Percentiles rank a stretch among this genome's conserved stretches.
Conservation (phyloP, 768 basidiomycete species). For the Mycena vulgaris region DNA sequence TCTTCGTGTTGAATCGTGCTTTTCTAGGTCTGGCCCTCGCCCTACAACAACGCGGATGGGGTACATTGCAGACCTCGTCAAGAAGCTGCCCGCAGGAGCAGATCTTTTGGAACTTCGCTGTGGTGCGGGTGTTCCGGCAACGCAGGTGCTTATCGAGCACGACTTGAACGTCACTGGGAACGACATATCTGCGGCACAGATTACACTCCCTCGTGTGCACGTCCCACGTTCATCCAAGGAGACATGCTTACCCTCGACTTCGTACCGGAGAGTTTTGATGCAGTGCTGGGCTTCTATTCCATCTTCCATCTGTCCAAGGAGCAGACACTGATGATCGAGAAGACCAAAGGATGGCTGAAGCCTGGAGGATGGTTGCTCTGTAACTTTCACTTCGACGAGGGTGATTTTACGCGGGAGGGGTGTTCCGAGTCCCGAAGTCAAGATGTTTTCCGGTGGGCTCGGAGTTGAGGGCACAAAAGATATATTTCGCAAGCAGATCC, state of each 20-base stretch:
- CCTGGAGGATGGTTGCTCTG: constrained; percentile 45
- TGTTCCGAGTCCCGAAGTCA: constrained; percentile 44
- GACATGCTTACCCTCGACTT: constrained; percentile 47
- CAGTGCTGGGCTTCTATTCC: constrained; percentile 48
- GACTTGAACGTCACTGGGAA: constrained; percentile 46
- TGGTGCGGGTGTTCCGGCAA: constrained; percentile 47
- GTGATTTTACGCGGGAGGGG: constrained; percentile 39
- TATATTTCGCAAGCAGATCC: constrained; percentile 38
- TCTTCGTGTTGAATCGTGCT: background rate
- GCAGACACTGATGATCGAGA: constrained; percentile 44
- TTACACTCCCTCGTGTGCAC: constrained; percentile 43
- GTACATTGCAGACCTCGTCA: constrained; percentile 40
- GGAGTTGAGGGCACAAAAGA: constrained; percentile 46
- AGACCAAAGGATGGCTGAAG: constrained; percentile 46
- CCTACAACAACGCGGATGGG: constrained; percentile 37
- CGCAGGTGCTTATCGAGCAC: constrained; percentile 40
- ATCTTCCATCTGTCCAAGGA: constrained; percentile 48
- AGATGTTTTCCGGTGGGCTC: constrained; percentile 44
- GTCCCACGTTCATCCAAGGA: constrained; percentile 45
- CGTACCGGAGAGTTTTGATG: constrained; percentile 39
- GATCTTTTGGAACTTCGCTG: constrained; percentile 48
- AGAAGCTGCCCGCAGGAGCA: constrained; percentile 38
- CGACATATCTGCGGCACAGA: constrained; percentile 49
- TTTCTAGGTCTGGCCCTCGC: constrained; percentile 41
- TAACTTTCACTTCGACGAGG: constrained; percentile 40